Percentiles rank a stretch among this genome's conserved stretches.
Evolutionary conservation across 2,329 filamentous ascomycete species (phyloP).

Genomic region (Thelonectria blattea): DNA sequence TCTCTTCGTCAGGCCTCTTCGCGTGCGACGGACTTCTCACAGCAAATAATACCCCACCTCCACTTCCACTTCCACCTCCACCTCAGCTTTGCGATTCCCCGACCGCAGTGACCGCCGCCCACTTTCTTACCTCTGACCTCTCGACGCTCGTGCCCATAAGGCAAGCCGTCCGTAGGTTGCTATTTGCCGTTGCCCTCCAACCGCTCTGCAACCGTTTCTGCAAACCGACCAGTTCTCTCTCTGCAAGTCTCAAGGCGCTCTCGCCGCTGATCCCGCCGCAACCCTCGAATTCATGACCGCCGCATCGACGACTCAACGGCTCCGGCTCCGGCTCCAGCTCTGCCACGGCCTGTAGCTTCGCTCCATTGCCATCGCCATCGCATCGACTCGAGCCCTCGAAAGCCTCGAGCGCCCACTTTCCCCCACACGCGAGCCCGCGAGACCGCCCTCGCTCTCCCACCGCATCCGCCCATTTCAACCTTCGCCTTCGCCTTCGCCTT

Average conservation of each 20-base stretch:
- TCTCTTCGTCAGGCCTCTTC: constrained; percentile 11
- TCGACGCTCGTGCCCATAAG: too few relatives aligned
- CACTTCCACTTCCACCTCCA: constrained; percentile 25
- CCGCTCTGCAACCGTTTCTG: constrained; percentile 4
- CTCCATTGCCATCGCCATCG: constrained; percentile 27
- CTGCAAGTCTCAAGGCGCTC: too few relatives aligned
- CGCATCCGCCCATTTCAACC: constrained; percentile 16
- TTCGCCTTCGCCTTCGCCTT: too few relatives aligned
- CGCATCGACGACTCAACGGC: constrained; percentile 30
- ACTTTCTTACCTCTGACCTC: constrained; percentile 18
- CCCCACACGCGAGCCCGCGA: constrained; percentile 26
- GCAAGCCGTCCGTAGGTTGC: not conserved
- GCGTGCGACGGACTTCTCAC: constrained; percentile 22
- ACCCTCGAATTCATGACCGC: constrained; percentile 34
- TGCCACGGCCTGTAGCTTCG: constrained; percentile 21
- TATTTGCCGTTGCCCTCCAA: not conserved
- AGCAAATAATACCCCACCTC: constrained; percentile 27
- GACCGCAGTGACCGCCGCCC: constrained; percentile 18
- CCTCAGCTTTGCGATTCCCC: constrained; percentile 29
- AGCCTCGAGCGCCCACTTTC: constrained; percentile 24
- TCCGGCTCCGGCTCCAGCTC: constrained; percentile 30
- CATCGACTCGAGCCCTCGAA: constrained; percentile 1
- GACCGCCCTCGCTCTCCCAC: constrained; percentile 23
- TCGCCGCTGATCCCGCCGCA: constrained; percentile 20
- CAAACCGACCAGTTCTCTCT: too few relatives aligned